phyloP scores from a whole-genome alignment of 257 asterid genomes.

The Solanum virginianum region DNA sequence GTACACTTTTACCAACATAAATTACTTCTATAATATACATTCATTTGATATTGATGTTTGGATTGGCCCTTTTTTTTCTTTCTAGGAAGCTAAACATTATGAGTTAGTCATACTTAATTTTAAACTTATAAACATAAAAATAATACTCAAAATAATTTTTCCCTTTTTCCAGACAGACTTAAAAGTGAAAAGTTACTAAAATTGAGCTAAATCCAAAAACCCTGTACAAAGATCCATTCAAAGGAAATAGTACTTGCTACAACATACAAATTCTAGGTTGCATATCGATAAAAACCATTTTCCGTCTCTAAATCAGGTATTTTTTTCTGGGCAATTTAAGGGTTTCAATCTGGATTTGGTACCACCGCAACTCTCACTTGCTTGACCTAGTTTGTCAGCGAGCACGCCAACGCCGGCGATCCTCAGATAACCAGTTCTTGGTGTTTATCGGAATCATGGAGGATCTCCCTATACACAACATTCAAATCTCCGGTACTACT shows the following conservation, averaged over 20 bases:
- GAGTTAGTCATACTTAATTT: neutral
- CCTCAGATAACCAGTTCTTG: neutral
- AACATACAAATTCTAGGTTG: neutral
- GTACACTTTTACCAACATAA: neutral
- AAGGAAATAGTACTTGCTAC: neutral
- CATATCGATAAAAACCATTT: neutral
- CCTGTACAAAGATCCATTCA: too few relatives aligned
- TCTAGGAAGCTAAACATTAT: neutral
- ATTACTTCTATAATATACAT: neutral
- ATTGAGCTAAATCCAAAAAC: too few relatives aligned
- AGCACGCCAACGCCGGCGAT: neutral
- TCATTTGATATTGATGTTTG: neutral
- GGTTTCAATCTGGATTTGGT: neutral
- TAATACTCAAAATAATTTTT: too few relatives aligned
- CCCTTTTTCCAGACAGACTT: too few relatives aligned
- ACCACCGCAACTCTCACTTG: neutral
- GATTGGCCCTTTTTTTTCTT: neutral
- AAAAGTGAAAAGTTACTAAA: too few relatives aligned
- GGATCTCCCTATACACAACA: constrained; percentile 45
- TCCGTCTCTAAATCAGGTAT: neutral
- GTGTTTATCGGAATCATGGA: constrained; percentile 18
- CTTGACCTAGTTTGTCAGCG: neutral
- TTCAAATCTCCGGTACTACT: constrained; percentile 64
- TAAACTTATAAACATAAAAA: too few relatives aligned
- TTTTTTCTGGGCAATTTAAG: neutral